phyloP scores from a whole-genome alignment of 345 rosid species.

The Populus euphratica region DNA sequence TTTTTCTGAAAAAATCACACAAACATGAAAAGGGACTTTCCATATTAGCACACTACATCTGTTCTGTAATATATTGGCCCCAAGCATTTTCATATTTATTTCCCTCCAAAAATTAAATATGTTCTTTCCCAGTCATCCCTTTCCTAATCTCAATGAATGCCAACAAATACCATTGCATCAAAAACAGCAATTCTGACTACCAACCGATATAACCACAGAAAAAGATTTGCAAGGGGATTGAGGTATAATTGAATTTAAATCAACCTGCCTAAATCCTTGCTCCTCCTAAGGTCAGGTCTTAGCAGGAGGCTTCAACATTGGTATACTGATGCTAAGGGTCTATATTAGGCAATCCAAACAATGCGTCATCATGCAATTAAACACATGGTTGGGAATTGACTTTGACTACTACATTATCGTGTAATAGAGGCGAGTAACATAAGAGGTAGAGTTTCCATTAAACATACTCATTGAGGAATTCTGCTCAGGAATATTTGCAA shows the following conservation, averaged over 20 bases:
- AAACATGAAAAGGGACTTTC: neutral
- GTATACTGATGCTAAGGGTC: neutral
- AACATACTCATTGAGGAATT: slow-evolving; percentile 46
- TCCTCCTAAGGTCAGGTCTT: neutral
- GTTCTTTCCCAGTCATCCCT: neutral
- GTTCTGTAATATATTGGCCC: neutral
- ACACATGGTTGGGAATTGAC: neutral
- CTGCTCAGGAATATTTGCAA: slow-evolving; percentile 28
- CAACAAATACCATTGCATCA: neutral
- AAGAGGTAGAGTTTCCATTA: slow-evolving; percentile 10
- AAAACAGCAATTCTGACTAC: neutral
- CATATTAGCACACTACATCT: neutral
- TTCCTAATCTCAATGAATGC: neutral
- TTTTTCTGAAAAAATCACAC: neutral
- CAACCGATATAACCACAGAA: neutral
- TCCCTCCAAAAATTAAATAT: neutral
- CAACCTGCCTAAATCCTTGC: neutral
- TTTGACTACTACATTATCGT: neutral
- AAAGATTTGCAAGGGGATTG: neutral
- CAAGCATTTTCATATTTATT: neutral
- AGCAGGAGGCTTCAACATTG: neutral
- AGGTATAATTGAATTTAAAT: neutral
- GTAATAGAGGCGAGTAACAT: neutral
- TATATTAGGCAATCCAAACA: neutral
- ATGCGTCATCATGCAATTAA: neutral